phyloP scores from a whole-genome alignment of 257 asterid species.

The Fraxinus quadrangulata region DNA sequence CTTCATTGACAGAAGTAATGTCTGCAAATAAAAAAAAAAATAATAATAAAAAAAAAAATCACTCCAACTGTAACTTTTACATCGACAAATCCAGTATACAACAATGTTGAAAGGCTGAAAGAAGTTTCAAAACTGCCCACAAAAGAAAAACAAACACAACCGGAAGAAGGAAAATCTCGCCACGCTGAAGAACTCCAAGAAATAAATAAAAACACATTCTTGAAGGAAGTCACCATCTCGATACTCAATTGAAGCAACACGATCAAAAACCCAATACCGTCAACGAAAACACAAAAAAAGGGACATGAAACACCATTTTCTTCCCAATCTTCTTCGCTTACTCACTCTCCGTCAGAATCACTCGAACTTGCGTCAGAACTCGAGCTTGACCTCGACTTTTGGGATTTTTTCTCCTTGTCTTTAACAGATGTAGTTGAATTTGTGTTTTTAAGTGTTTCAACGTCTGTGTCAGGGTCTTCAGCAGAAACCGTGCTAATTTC shows the following conservation, averaged over 20 bases:
- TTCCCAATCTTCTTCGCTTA: slow-evolving; percentile 1
- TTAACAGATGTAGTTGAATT: slow-evolving; percentile 22
- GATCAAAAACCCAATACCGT: neutral
- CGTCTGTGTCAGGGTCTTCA: slow-evolving; percentile 17
- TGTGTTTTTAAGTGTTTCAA: slow-evolving; percentile 14
- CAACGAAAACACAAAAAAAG: neutral
- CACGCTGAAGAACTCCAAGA: slow-evolving; percentile 22
- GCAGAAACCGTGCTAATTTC: slow-evolving; percentile 13
- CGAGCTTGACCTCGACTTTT: slow-evolving; percentile 16
- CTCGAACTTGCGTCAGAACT: slow-evolving; percentile 30
- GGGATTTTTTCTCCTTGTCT: slow-evolving; percentile 26
- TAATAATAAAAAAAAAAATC: no score
- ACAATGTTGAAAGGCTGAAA: slow-evolving; percentile 4
- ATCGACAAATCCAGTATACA: slow-evolving; percentile 10
- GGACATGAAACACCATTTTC: slow-evolving; percentile 8
- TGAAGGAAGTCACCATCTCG: slow-evolving; percentile 21
- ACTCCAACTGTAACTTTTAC: neutral
- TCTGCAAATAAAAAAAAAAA: neutral
- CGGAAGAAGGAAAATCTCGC: neutral
- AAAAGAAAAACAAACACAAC: slow-evolving; percentile 8
- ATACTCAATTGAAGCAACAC: slow-evolving; percentile 4
- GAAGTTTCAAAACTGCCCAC: slow-evolving; percentile 23
- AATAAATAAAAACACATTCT: slow-evolving; percentile 22
- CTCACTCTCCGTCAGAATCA: slow-evolving; percentile 23
- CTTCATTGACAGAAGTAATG: neutral